These are phyloP conservation scores for Populus nigra DNA, from an alignment of 345 rosid species.

Conservation along the genomic window DNA sequence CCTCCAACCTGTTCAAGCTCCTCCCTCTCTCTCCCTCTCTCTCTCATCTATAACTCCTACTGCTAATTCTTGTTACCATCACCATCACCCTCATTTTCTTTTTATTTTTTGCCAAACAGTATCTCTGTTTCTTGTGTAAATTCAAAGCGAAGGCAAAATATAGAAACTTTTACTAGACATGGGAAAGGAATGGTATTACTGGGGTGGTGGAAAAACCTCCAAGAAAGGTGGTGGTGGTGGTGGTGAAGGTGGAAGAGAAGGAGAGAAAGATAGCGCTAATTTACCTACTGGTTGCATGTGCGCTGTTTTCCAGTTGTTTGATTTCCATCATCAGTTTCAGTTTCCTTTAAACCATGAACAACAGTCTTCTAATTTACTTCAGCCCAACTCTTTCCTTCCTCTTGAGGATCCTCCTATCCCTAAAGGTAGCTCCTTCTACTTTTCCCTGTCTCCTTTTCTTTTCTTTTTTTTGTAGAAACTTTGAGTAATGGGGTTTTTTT, in stretches of 20 bases:
- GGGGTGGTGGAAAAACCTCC: slow-evolving; percentile 39
- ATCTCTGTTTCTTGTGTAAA: slow-evolving; percentile 1
- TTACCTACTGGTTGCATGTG: slow-evolving; percentile 66
- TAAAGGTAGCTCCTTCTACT: slow-evolving; percentile 38
- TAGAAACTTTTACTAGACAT: slow-evolving; percentile 20
- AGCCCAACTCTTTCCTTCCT: slow-evolving; percentile 29
- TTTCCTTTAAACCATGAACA: slow-evolving; percentile 45
- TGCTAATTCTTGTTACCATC: slow-evolving; percentile 15
- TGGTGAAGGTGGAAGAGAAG: neutral
- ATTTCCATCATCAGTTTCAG: slow-evolving; percentile 58
- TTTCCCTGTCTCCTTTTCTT: neutral
- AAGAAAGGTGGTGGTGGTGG: slow-evolving; percentile 27
- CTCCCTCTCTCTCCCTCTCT: neutral
- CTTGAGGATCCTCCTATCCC: slow-evolving; percentile 11
- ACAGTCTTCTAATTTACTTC: slow-evolving; percentile 33
- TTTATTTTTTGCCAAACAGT: neutral
- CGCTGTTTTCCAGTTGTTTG: slow-evolving; percentile 71
- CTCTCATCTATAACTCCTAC: neutral
- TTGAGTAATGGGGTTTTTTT: neutral
- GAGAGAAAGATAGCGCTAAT: slow-evolving; percentile 2
- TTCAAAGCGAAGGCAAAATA: neutral
- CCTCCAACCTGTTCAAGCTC: neutral
- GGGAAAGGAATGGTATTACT: slow-evolving; percentile 54
- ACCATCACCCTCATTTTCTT: slow-evolving; percentile 12
- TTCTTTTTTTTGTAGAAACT: slow-evolving; percentile 1